Conservation (phyloP, 768 basidiomycete genomes). For the Pleurotus tuber-regium region DNA sequence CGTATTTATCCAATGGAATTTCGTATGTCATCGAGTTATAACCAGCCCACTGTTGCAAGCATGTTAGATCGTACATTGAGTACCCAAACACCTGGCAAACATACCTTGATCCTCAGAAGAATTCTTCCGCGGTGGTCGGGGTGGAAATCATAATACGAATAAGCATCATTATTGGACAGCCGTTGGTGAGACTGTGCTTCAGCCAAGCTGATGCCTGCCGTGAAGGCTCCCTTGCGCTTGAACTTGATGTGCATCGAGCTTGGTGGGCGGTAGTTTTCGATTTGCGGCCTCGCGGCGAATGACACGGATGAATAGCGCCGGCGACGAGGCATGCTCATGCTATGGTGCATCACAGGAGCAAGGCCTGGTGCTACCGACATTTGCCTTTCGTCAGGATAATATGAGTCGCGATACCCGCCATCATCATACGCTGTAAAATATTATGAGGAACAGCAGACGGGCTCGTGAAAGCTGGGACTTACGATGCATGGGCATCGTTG, state of each 20-base stretch:
- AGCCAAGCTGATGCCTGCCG: conserved; percentile 61
- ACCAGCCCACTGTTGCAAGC: conserved; percentile 57
- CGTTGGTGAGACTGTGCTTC: conserved; percentile 67
- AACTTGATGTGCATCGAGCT: conserved; percentile 62
- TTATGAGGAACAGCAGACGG: conserved; percentile 6
- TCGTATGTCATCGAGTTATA: conserved; percentile 72
- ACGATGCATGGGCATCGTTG: conserved; percentile 35
- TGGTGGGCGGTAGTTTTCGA: conserved; percentile 45
- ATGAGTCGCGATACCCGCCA: conserved; percentile 42
- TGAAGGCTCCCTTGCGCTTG: conserved; percentile 68
- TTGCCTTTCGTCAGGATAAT: conserved; percentile 47
- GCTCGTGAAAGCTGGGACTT: not conserved
- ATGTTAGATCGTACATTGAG: not conserved
- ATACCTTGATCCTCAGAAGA: conserved; percentile 58
- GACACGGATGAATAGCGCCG: conserved; percentile 55
- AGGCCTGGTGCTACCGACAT: conserved; percentile 30
- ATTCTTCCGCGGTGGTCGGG: conserved; percentile 61
- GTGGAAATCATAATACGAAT: conserved; percentile 61
- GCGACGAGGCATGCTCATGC: conserved; percentile 33
- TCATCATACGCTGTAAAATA: conserved; percentile 52
- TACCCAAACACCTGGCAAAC: conserved; percentile 18
- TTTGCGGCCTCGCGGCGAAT: conserved; percentile 34
- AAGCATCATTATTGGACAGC: conserved; percentile 61
- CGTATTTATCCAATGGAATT: conserved; percentile 67
- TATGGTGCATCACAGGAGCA: conserved; percentile 30